phyloP scores from a whole-genome alignment of 441 rosid genomes.

The Erodium chrysanthum region DNA sequence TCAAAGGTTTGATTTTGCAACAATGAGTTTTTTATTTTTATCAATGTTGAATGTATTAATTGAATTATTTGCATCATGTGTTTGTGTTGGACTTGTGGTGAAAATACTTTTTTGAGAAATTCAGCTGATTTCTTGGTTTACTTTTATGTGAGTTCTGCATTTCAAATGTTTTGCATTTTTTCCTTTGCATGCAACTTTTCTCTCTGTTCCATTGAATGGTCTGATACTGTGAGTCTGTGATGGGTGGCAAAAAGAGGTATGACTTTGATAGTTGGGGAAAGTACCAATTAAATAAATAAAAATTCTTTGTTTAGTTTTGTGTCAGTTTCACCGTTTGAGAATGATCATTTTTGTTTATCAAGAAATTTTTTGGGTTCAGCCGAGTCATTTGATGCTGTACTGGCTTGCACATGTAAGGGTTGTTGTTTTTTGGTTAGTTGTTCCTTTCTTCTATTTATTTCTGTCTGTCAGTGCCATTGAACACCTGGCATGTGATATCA shows the following conservation, averaged over 20 bases:
- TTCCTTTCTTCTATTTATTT: not conserved
- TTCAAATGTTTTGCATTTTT: not conserved
- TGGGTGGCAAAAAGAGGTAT: not conserved
- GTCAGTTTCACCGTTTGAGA: not conserved
- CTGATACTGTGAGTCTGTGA: not conserved
- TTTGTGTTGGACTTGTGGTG: not conserved
- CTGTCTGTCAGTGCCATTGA: not conserved
- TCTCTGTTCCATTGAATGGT: not conserved
- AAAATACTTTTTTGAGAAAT: not conserved
- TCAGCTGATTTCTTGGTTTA: not conserved
- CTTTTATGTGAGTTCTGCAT: not conserved
- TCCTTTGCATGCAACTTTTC: not conserved
- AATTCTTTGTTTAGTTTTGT: not conserved
- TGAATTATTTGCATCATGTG: not conserved
- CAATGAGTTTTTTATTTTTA: not conserved
- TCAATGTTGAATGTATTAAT: not conserved
- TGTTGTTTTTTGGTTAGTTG: not conserved
- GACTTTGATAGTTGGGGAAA: not conserved
- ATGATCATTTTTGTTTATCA: not conserved
- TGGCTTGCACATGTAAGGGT: not conserved
- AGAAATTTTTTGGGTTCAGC: not conserved
- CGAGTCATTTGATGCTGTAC: not conserved
- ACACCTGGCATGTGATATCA: not conserved
- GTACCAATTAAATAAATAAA: too few species aligned
- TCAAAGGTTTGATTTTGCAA: constrained; percentile 39